phyloP scores from a whole-genome alignment of 345 rosid genomes.

The Pistacia vera region DNA sequence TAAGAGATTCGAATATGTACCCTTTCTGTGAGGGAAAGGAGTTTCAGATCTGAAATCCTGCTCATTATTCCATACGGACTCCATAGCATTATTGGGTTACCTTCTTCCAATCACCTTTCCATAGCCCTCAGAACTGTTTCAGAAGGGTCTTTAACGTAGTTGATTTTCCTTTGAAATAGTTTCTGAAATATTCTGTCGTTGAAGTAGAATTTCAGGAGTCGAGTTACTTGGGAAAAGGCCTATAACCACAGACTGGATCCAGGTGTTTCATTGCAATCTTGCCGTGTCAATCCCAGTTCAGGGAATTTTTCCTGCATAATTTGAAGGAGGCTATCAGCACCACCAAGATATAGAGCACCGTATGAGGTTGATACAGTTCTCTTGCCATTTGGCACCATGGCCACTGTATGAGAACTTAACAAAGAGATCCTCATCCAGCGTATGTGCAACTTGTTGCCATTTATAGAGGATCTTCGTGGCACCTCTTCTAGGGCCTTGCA shows the following conservation, averaged over 20 bases:
- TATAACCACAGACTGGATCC: slow-evolving; percentile 57
- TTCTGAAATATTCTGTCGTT: slow-evolving; percentile 50
- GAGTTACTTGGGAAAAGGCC: slow-evolving; percentile 44
- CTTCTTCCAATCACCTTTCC: slow-evolving; percentile 52
- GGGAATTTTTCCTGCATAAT: slow-evolving; percentile 55
- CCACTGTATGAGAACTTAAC: slow-evolving; percentile 36
- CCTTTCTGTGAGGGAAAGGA: slow-evolving; percentile 67
- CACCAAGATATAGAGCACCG: slow-evolving; percentile 47
- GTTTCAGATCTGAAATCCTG: slow-evolving; percentile 41
- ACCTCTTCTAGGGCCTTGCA: slow-evolving; percentile 47
- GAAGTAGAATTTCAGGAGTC: slow-evolving; percentile 49
- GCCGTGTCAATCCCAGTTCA: slow-evolving; percentile 50
- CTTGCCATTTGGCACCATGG: slow-evolving; percentile 16
- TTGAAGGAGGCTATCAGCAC: slow-evolving; percentile 29
- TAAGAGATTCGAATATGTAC: slow-evolving; percentile 29
- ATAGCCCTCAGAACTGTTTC: slow-evolving; percentile 46
- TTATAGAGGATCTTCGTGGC: slow-evolving; percentile 42
- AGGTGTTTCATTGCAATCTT: slow-evolving; percentile 54
- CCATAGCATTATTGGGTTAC: slow-evolving; percentile 54
- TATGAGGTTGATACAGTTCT: slow-evolving; percentile 34
- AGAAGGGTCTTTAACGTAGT: slow-evolving; percentile 42
- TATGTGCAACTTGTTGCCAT: slow-evolving; percentile 53
- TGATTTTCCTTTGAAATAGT: slow-evolving; percentile 60
- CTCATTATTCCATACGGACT: slow-evolving; percentile 74
- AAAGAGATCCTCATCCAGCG: slow-evolving; percentile 52